Conservation (phyloP, 345 rosid species). For the Kandelia obovata region DNA sequence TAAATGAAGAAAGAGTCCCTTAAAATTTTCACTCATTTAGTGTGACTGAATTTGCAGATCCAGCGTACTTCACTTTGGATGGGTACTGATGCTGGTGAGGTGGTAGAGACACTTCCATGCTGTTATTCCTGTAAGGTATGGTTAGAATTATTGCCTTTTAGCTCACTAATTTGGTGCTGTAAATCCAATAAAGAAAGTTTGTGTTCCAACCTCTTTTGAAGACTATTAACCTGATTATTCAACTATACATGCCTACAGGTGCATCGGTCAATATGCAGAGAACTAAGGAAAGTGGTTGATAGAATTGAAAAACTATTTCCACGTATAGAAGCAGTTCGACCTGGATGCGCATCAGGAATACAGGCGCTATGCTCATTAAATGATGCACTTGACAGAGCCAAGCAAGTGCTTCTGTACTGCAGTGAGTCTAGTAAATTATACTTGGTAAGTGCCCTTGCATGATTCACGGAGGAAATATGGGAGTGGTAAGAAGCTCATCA, state of each 20-base stretch:
- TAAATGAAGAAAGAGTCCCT: no score
- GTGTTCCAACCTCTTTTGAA: neutral
- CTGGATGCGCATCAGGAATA: constrained; percentile 61
- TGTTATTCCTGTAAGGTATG: constrained; percentile 51
- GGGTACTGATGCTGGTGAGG: constrained; percentile 49
- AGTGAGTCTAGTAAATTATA: constrained; percentile 79
- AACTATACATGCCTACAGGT: constrained; percentile 44
- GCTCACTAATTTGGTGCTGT: no score
- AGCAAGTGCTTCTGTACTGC: constrained; percentile 59
- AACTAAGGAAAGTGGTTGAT: constrained; percentile 43
- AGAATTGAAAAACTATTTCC: constrained; percentile 49
- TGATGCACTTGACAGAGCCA: constrained; percentile 52
- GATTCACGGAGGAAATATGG: neutral
- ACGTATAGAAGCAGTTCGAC: constrained; percentile 72
- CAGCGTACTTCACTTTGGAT: constrained; percentile 32
- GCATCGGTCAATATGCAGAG: constrained; percentile 63
- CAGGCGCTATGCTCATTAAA: constrained; percentile 50
- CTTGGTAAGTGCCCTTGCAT: constrained; percentile 45
- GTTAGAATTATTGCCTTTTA: constrained; percentile 4
- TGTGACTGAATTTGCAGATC: constrained; percentile 19
- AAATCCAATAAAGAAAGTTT: neutral
- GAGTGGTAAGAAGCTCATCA: constrained; percentile 2
- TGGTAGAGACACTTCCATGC: constrained; percentile 29
- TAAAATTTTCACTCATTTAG: neutral
- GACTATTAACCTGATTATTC: neutral